Base-by-base conservation (phyloP, 176 grass and related monocot genomes). In the Secale cereale region DNA sequence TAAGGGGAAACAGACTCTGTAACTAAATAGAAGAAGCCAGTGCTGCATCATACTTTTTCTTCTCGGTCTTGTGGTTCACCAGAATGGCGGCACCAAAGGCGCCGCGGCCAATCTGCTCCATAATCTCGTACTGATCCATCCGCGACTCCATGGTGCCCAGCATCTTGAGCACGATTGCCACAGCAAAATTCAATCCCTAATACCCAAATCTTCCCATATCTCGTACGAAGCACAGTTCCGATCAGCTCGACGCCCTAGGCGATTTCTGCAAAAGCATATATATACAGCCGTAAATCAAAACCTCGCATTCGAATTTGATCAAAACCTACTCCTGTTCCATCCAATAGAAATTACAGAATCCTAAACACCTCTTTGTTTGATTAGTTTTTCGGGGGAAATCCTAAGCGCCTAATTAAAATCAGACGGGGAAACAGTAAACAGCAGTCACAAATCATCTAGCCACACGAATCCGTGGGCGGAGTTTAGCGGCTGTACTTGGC, bases 11-110 rank as follows among this genome's bases (percentile, higher is more conserved):
- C 36, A 89, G 23, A 71, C 41, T 56, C 41, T 57, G 33, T 9
- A 59, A 43, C 10, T 61, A 61, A 50, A 45, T 23, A 62, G 28
- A 83, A 90, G 46, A 48, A 48, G 45, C 26, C 70, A 77, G 41
- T 11, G 80, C 8, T 29, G 67, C 10, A 70, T 83, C 85, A 50
- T 91, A 97, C 97, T 76, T 99, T 82, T 91, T 94, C 85, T 94
- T 99, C 90, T 99, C 97, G 17, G 78, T 89, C 85, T 94, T 99
- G 85, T 99, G 94, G 87, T 97, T 99, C 52, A 99, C 97, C n/a
- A 99, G 97, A 68, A 99, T 99, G 56, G 97, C 97, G 23, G 97
- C 94, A 32, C 97, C 97, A 86, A 99, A 99, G 77, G 97, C 97
- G 2, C 97, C 97, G 6, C 97, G 88, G 11, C 97, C 97, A 88